Evolutionary conservation across 495 filamentous ascomycete genomes (phyloP).

Genomic region (Venustampulla echinocandica): DNA sequence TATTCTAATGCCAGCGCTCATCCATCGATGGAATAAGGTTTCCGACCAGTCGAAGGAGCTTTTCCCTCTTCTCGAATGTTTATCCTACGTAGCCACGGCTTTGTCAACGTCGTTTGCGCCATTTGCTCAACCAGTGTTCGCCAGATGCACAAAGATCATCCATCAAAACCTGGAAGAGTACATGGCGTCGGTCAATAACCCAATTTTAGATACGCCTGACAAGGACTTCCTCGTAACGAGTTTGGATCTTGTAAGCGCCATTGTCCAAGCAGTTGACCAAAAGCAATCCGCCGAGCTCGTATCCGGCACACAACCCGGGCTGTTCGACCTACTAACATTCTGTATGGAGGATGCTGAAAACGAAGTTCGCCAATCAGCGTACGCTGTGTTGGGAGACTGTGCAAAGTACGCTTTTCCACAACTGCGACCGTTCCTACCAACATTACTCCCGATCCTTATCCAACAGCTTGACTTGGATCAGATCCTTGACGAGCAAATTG

Average conservation of each 20-base stretch:
- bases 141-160: slow-evolving; percentile 81
- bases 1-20: slow-evolving; percentile 89
- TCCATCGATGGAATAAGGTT: slow-evolving; percentile 80
- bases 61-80: slow-evolving; percentile 88
- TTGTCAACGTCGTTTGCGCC: slow-evolving; percentile 74
- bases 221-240: slow-evolving; percentile 97
- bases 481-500: slow-evolving; percentile 62
- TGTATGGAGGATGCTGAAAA: slow-evolving; percentile 92
- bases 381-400: slow-evolving; percentile 91
- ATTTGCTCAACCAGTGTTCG: slow-evolving; percentile 76
- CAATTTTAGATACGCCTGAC: slow-evolving; percentile 69
- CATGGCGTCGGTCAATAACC: slow-evolving; percentile 51
- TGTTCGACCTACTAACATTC: slow-evolving; percentile 83
- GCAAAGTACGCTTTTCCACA: slow-evolving; percentile 90
- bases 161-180: slow-evolving; percentile 79
- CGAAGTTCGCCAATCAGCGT: slow-evolving; percentile 92
- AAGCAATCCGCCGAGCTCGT: slow-evolving; percentile 68
- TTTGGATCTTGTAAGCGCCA: slow-evolving; percentile 85
- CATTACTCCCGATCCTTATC: slow-evolving; percentile 69
- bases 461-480: slow-evolving; percentile 77
- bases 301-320: slow-evolving; percentile 59
- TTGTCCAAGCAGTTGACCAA: slow-evolving; percentile 84
- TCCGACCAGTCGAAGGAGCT: slow-evolving; percentile 86
- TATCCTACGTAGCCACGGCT: slow-evolving; percentile 88
- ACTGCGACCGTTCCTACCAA: slow-evolving; percentile 62